phyloP scores from a whole-genome alignment of 352 stramenopile genomes.

The Phytophthora ohioensis region DNA sequence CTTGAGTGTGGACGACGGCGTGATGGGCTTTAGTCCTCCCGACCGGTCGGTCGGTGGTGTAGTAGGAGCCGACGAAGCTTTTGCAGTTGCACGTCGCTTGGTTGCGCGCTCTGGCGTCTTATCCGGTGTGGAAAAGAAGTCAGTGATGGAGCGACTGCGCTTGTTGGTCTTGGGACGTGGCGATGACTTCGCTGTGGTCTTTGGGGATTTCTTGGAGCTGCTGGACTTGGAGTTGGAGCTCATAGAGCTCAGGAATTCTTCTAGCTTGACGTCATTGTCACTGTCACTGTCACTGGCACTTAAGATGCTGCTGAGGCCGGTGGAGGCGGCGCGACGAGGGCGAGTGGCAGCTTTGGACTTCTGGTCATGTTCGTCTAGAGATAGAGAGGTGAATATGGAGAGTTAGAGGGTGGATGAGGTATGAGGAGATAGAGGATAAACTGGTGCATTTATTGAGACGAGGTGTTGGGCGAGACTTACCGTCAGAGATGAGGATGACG shows the following conservation, averaged over 20 bases:
- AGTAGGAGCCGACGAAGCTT: conserved; percentile 4
- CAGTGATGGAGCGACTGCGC: conserved; percentile 31
- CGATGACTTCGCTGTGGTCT: conserved; percentile 10
- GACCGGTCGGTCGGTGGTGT: conserved; percentile 27
- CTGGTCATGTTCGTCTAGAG: conserved; percentile 34
- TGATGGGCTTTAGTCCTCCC: conserved; percentile 62
- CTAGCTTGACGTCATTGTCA: conserved; percentile 34
- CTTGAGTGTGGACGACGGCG: conserved; percentile 61
- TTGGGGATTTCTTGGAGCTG: conserved; percentile 11
- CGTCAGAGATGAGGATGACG: conserved; percentile 64
- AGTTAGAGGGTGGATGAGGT: not conserved
- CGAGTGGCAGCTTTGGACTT: conserved; percentile 8
- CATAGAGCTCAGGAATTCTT: conserved; percentile 34
- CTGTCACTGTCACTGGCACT: conserved; percentile 45
- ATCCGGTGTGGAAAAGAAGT: conserved; percentile 33
- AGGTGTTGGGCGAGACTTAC: conserved; percentile 18
- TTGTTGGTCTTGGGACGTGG: conserved; percentile 23
- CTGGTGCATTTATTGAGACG: not conserved
- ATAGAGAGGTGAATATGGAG: conserved; percentile 1
- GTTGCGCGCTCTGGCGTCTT: conserved; percentile 16
- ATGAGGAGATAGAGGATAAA: conserved; percentile 9
- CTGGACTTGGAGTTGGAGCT: conserved; percentile 11
- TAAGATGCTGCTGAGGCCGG: conserved; percentile 28
- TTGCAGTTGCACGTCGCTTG: conserved; percentile 49
- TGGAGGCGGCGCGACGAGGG: conserved; percentile 20